Base-by-base conservation (phyloP, 1,284 basidiomycete species). In the Microbotryum intermedium region DNA sequence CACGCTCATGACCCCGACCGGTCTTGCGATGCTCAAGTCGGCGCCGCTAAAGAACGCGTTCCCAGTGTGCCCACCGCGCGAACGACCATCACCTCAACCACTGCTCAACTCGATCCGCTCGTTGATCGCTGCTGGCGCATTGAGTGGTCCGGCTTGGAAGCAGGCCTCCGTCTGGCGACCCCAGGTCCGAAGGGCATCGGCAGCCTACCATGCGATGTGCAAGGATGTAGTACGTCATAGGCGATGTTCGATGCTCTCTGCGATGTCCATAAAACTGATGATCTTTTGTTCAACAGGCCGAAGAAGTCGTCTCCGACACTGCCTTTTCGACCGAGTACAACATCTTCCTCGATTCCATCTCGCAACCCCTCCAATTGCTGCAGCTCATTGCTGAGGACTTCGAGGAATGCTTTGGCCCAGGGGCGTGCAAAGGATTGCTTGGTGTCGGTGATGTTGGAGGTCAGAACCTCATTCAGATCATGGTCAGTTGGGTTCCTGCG, bases 361-460 rank as follows among this genome's bases (percentile, higher is more conserved):
- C 57, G 23, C 58, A 60, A 34, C 65, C 65, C 4, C 26, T 67
- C 21, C 58, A 65, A 34, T 57, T 67, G 21, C 55, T 67, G 20
- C 60, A 62, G 18, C 54, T 67, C 39, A 59, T 67, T 46, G 55
- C 60, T 29, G 65, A 67, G 28, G 65, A 67, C 50, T 67, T 67
- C 42, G 62, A 67, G 21, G 13, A 39, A 55, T 62, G 65, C 42
- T 67, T 67, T 25, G 65, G 65, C 5, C 50, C 52, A 6, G 58
- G 53, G 4, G 62, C 60, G 23, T 62, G 62, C 5, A 57, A 60
- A 6, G 65, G 65, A 2, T 20, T 67, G 47, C 47, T 67, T 16
- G 62, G 62, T 3, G 60, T 67, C 23, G 62, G 62, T 20, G 63
- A 67, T 1, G 57, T 57, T 3, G 65, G 65, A 3, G 65, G 65